A percentile compares a stretch with the other conserved stretches of the same genome.
phyloP scores from a whole-genome alignment of 1,284 basidiomycete species.

The Filobasidium uniguttulatum region DNA sequence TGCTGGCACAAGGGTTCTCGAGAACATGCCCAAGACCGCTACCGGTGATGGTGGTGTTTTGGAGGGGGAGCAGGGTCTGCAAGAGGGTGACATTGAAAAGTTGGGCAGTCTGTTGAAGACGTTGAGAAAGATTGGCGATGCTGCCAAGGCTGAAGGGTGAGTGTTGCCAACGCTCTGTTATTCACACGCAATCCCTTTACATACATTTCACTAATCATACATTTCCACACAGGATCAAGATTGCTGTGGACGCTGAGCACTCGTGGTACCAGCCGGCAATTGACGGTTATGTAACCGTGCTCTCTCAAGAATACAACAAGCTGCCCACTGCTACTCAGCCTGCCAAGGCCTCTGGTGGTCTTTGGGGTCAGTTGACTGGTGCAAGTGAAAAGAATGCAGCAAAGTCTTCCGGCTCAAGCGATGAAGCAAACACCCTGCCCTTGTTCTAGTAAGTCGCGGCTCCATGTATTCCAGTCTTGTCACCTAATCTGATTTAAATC shows the following conservation, averaged over 20 bases:
- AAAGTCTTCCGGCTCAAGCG: background rate
- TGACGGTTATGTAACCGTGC: slow-evolving; percentile 58
- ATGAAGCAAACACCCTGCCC: slow-evolving; percentile 41
- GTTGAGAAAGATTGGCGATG: slow-evolving; percentile 43
- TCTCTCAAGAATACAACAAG: slow-evolving; percentile 64
- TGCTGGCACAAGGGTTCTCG: background rate
- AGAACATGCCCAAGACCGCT: slow-evolving; percentile 19
- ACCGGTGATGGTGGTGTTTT: slow-evolving; percentile 22
- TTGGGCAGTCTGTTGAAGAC: slow-evolving; percentile 47
- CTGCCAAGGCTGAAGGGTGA: slow-evolving; percentile 6
- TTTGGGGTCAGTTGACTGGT: no score
- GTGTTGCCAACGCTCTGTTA: background rate
- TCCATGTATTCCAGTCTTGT: background rate
- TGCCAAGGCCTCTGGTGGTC: no score
- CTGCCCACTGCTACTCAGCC: no score
- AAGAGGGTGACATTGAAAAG: slow-evolving; percentile 44
- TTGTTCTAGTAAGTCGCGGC: slow-evolving; percentile 40
- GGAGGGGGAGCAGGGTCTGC: slow-evolving; percentile 26
- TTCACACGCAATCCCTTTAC: no score
- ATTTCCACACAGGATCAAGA: slow-evolving; percentile 27
- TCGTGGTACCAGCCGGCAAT: slow-evolving; percentile 67
- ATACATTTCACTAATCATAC: slow-evolving; percentile 8
- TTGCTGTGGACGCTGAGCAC: slow-evolving; percentile 73
- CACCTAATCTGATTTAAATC: background rate
- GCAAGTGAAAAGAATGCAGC: no score